These are phyloP conservation scores for Fusarium sp. DNA, from an alignment of 2,329 filamentous ascomycete species.

Conservation along the genomic window DNA sequence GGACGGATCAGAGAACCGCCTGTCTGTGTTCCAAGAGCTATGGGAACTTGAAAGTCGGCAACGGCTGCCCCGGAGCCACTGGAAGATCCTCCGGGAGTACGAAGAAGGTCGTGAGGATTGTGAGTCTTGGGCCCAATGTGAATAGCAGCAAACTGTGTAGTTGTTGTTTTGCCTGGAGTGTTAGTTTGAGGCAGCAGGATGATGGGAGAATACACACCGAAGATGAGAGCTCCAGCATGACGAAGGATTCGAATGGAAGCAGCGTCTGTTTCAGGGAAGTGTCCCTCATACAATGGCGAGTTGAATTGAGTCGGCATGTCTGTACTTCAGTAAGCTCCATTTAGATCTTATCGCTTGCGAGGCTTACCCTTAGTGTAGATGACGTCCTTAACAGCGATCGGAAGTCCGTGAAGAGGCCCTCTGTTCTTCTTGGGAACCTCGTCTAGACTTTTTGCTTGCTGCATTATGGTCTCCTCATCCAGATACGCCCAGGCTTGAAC, in stretches of 20 bases:
- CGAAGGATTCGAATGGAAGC: constrained; percentile 64
- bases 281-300: constrained; percentile 65
- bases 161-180: constrained; percentile 55
- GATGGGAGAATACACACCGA: constrained; percentile 47
- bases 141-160: constrained; percentile 73
- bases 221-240: constrained; percentile 67
- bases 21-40: constrained; percentile 75
- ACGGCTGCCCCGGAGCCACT: constrained; percentile 76
- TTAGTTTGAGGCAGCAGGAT: not conserved
- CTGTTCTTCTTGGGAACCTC: constrained; percentile 59
- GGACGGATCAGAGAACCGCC: constrained; percentile 74
- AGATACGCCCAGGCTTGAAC: constrained; percentile 66
- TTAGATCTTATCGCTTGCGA: not conserved
- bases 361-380: constrained; percentile 64
- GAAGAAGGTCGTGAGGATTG: constrained; percentile 73
- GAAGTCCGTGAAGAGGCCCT: constrained; percentile 68
- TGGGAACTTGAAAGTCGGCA: constrained; percentile 71
- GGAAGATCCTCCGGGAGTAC: constrained; percentile 76
- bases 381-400: constrained; percentile 70
- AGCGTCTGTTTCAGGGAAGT: constrained; percentile 63
- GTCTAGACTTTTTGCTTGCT: constrained; percentile 64
- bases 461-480: constrained; percentile 58
- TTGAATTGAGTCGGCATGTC: constrained; percentile 69
- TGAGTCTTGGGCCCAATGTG: constrained; percentile 63
- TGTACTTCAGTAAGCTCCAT: constrained; percentile 29